A percentile compares a stretch with the other conserved stretches of the same genome.
phyloP scores from a whole-genome alignment of 2,329 filamentous ascomycete genomes.

The Cytospora chrysosperma region DNA sequence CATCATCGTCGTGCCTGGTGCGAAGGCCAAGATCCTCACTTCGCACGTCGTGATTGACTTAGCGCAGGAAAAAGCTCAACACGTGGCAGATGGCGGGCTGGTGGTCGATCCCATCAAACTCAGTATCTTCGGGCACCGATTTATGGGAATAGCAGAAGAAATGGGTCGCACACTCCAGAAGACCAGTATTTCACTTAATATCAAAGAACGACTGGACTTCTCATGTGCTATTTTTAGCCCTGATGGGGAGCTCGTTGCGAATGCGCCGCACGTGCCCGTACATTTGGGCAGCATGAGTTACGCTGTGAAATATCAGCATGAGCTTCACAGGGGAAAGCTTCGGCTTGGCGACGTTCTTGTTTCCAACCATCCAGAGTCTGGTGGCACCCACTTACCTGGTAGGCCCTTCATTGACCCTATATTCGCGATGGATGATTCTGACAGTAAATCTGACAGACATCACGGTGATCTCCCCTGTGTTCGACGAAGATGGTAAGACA shows the following conservation, averaged over 20 bases:
- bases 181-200: conserved; percentile 19
- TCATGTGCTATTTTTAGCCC: conserved; percentile 22
- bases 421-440: background rate
- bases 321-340: conserved; percentile 65
- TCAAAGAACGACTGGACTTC: conserved; percentile 21
- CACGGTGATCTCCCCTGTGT: conserved; percentile 42
- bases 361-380: conserved; percentile 45
- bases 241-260: conserved; percentile 19
- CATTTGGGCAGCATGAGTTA: conserved; percentile 20
- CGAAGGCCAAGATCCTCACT: conserved; percentile 24
- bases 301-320: conserved; percentile 35
- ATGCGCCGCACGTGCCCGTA: conserved; percentile 59
- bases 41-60: conserved; percentile 31
- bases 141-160: conserved; percentile 75
- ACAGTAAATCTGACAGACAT: conserved; percentile 30
- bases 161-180: conserved; percentile 21
- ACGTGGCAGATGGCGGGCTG: conserved; percentile 1
- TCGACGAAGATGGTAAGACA: conserved; percentile 45
- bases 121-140: conserved; percentile 72
- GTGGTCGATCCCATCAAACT: conserved; percentile 54
- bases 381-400: conserved; percentile 40
- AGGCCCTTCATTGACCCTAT: background rate
- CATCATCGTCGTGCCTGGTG: conserved; percentile 19
- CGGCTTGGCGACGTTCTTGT: conserved; percentile 72
- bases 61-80: conserved; percentile 30